phyloP scores from a whole-genome alignment of 1,284 basidiomycete species.

The Ustilago hordei region DNA sequence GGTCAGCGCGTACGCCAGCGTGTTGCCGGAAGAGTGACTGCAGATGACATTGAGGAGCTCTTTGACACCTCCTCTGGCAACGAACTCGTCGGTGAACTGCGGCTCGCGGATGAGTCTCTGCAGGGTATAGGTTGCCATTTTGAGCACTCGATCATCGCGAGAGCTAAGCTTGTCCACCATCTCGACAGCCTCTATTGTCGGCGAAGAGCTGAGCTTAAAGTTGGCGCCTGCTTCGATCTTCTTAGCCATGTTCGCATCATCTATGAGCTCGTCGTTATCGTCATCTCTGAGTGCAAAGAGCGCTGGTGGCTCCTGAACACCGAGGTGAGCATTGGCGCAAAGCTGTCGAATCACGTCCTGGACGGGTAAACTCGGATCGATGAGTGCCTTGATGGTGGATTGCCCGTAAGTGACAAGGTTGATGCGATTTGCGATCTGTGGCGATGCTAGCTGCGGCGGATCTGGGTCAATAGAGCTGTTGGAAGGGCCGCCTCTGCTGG shows the following conservation, averaged over 20 bases:
- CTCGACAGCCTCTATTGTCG: conserved; percentile 83
- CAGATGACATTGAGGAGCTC: conserved; percentile 57
- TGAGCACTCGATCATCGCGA: conserved; percentile 76
- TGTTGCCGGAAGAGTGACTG: conserved; percentile 78
- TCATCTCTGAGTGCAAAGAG: conserved; percentile 85
- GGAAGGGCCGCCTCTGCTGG: conserved; percentile 16
- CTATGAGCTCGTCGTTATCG: conserved; percentile 87
- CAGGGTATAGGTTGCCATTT: conserved; percentile 81
- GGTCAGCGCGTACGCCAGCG: conserved; percentile 84
- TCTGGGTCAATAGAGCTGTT: conserved; percentile 25
- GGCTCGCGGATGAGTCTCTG: conserved; percentile 91
- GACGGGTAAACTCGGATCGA: conserved; percentile 57
- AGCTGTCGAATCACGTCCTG: conserved; percentile 68
- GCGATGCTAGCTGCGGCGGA: conserved; percentile 25
- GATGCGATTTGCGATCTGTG: conserved; percentile 44
- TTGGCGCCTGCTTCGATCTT: conserved; percentile 63
- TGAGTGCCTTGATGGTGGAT: conserved; percentile 61
- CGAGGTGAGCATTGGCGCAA: conserved; percentile 74
- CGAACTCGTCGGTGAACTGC: conserved; percentile 86
- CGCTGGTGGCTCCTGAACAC: conserved; percentile 82
- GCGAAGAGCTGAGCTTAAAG: conserved; percentile 78
- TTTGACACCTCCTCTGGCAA: conserved; percentile 77
- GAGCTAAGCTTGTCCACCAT: conserved; percentile 79
- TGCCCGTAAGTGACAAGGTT: conserved; percentile 62
- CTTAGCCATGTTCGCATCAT: conserved; percentile 73